phyloP scores from a whole-genome alignment of 192 early-diverging fungal species.

The Coemansia sp. region DNA sequence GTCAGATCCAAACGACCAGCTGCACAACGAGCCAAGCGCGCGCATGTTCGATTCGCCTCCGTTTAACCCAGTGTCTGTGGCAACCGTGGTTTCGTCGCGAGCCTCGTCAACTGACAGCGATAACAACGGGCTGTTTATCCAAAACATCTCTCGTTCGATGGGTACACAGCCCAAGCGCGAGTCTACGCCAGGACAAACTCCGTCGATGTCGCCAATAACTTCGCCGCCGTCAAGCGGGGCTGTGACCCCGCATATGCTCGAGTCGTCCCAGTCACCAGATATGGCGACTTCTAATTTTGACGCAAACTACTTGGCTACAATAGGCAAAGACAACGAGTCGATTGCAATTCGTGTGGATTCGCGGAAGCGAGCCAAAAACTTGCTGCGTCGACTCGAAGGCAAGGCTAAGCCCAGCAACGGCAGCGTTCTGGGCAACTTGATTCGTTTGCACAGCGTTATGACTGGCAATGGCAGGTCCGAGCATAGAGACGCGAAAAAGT shows the following conservation, averaged over 20 bases:
- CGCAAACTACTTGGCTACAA: constrained; percentile 25
- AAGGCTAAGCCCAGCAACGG: constrained; percentile 6
- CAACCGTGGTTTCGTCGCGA: constrained; percentile 5
- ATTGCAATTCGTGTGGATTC: constrained; percentile 28
- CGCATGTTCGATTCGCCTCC: constrained; percentile 12
- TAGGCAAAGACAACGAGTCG: constrained; percentile 23
- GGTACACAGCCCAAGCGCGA: background rate
- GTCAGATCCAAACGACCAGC: background rate
- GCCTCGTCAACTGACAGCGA: background rate
- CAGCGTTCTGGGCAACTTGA: constrained; percentile 25
- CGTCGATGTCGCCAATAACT: background rate
- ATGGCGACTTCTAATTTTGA: constrained; percentile 34
- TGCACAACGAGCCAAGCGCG: background rate
- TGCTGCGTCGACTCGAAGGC: constrained; percentile 27
- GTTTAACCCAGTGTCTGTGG: constrained; percentile 9
- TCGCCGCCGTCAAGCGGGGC: background rate
- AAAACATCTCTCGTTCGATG: background rate
- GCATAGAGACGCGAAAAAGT: background rate
- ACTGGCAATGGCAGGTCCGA: constrained; percentile 7
- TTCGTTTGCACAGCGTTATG: constrained; percentile 20
- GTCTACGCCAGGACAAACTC: background rate
- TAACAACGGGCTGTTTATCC: constrained; percentile 7
- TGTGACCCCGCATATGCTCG: background rate
- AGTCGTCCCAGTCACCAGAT: background rate
- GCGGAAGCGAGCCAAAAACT: constrained; percentile 22